Conservation (phyloP, 345 rosid genomes). For the Arabidopsis arenosa region DNA sequence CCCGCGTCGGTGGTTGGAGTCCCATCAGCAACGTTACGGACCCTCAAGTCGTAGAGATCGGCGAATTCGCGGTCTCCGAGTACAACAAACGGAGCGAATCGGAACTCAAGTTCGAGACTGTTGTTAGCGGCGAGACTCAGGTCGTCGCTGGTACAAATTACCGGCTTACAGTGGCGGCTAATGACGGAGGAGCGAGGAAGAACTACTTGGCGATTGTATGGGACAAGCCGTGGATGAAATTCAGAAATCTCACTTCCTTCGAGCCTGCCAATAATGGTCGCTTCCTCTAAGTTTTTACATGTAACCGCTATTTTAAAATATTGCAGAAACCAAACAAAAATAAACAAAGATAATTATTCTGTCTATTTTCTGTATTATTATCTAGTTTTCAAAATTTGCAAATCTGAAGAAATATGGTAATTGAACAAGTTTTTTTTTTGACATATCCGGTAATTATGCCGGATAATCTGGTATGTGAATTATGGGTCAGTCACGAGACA, state of each 20-base stretch:
- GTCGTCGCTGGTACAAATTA: slow-evolving; percentile 63
- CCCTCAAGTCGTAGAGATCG: slow-evolving; percentile 57
- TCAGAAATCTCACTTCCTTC: slow-evolving; percentile 56
- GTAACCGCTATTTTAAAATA: slow-evolving; percentile 15
- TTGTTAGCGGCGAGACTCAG: slow-evolving; percentile 58
- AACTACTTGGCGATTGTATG: slow-evolving; percentile 57
- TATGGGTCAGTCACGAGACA: slow-evolving; percentile 35
- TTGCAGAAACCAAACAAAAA: not conserved
- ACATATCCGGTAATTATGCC: slow-evolving; percentile 10
- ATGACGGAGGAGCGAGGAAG: slow-evolving; percentile 3
- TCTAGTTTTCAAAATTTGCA: not conserved
- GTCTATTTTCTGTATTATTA: not conserved
- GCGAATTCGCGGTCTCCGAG: slow-evolving; percentile 54
- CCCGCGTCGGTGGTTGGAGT: slow-evolving; percentile 52
- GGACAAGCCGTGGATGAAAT: slow-evolving; percentile 55
- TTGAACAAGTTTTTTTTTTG: slow-evolving; percentile 1
- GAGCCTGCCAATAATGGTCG: slow-evolving; percentile 9
- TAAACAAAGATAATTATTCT: not conserved
- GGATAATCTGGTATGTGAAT: slow-evolving; percentile 6
- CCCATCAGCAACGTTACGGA: slow-evolving; percentile 54
- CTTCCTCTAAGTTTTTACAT: not conserved
- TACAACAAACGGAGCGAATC: slow-evolving; percentile 39
- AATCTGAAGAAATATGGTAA: not conserved
- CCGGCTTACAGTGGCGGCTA: slow-evolving; percentile 45
- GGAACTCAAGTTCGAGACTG: slow-evolving; percentile 39